Evolutionary conservation across 805 yeast species (phyloP).

Genomic region (Metschnikowia gelsemii): DNA sequence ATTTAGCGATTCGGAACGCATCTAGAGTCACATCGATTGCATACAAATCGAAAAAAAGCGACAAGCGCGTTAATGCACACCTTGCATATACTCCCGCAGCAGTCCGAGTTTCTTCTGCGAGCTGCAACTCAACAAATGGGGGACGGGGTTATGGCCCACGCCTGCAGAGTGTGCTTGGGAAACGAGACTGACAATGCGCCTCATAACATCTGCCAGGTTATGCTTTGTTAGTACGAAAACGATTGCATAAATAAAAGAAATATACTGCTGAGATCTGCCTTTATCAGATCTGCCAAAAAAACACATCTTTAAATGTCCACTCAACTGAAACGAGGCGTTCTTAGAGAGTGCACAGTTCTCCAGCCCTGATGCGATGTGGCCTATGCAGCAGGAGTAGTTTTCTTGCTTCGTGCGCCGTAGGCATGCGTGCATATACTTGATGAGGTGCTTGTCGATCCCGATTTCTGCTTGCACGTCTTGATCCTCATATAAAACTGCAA

Average conservation of each 20-base stretch:
- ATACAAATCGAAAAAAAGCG: not conserved
- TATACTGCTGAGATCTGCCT: too few relatives aligned
- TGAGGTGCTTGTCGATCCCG: slow-evolving; percentile 14
- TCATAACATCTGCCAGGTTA: too few relatives aligned
- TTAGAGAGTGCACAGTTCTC: slow-evolving; percentile 11
- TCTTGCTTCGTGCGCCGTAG: slow-evolving; percentile 6
- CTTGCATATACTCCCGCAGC: slow-evolving; percentile 6
- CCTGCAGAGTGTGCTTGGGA: not conserved
- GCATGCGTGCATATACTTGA: slow-evolving; percentile 11
- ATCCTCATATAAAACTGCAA: slow-evolving; percentile 4
- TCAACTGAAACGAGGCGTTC: slow-evolving; percentile 11
- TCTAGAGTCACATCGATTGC: too few relatives aligned
- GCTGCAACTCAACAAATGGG: slow-evolving; percentile 1
- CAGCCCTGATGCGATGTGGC: slow-evolving; percentile 9
- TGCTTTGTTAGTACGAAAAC: too few relatives aligned
- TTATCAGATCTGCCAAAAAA: too few relatives aligned
- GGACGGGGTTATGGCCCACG: not conserved
- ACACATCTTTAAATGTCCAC: too few relatives aligned
- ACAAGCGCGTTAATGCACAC: slow-evolving; percentile 6
- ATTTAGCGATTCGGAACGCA: not conserved
- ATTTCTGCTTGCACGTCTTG: slow-evolving; percentile 6
- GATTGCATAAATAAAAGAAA: too few relatives aligned
- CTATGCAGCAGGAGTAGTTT: slow-evolving; percentile 8
- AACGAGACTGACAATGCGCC: not conserved
- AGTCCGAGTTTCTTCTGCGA: slow-evolving; percentile 2